Evolutionary conservation across 2,329 filamentous ascomycete genomes (phyloP).

Genomic region (Malbranchea cinnamomea): DNA sequence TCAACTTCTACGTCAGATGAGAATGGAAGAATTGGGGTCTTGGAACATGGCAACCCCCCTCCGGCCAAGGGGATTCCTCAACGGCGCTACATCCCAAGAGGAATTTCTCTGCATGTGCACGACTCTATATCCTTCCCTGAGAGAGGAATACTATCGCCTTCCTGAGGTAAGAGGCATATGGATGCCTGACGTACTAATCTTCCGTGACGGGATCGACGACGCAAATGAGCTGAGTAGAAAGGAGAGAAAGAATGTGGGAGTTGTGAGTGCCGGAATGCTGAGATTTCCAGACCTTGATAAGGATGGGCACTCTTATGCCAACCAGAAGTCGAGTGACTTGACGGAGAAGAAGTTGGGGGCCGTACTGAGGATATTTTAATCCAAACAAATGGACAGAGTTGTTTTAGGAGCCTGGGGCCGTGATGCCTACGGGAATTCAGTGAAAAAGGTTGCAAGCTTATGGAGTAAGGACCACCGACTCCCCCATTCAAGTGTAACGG

Average conservation of each 20-base stretch:
- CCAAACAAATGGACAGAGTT: constrained; percentile 4
- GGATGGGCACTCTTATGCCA: constrained; percentile 1
- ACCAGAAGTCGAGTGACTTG: constrained; percentile 1
- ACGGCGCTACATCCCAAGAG: constrained; percentile 7
- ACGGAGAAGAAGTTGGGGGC: constrained; percentile 6
- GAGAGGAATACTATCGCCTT: constrained; percentile 6
- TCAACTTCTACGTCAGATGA: neutral
- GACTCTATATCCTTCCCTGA: constrained; percentile 6
- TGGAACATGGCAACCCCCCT: constrained; percentile 7
- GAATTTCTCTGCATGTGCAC: constrained; percentile 7
- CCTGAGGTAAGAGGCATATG: constrained; percentile 6
- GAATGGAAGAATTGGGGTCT: constrained; percentile 1
- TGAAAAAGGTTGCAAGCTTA: constrained; percentile 4
- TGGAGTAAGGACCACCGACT: constrained; percentile 5
- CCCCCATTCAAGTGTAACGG: too few species aligned
- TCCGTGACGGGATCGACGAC: constrained; percentile 2
- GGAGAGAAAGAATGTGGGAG: constrained; percentile 5
- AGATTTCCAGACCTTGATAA: constrained; percentile 6
- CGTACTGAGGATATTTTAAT: constrained; percentile 6
- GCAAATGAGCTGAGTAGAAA: constrained; percentile 4
- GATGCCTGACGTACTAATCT: constrained; percentile 6
- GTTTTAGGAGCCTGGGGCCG: constrained; percentile 7
- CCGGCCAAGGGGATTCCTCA: constrained; percentile 6
- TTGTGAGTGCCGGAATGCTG: constrained; percentile 6
- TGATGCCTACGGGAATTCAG: constrained; percentile 6